These are phyloP conservation scores for Colletotrichum sublineola DNA, from an alignment of 2,329 filamentous ascomycete species.

Conservation along the genomic window DNA sequence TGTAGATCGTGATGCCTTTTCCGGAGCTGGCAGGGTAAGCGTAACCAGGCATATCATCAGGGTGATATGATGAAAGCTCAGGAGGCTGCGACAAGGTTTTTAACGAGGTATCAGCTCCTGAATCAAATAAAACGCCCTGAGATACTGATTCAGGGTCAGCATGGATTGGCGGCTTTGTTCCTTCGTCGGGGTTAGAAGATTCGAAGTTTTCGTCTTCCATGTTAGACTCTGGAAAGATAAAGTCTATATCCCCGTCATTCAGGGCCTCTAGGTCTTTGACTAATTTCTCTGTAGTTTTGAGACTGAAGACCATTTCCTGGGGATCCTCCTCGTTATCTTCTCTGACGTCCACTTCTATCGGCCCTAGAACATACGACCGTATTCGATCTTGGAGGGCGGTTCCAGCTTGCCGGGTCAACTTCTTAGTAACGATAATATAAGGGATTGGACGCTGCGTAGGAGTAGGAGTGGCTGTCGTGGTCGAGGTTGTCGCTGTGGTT, in stretches of 20 bases:
- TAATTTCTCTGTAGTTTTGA: not conserved
- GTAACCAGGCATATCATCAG: not conserved
- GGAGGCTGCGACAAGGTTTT: not conserved
- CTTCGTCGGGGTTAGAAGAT: too few species aligned
- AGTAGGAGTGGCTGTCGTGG: not conserved
- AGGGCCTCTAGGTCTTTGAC: not conserved
- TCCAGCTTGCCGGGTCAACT: not conserved
- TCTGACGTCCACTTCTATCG: not conserved
- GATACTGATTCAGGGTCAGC: not conserved
- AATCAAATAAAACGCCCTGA: not conserved
- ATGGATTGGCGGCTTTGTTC: rapidly evolving
- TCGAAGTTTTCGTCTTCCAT: rapidly evolving
- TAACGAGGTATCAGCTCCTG: not conserved
- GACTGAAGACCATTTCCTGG: not conserved
- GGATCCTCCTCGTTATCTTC: not conserved
- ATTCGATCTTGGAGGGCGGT: not conserved
- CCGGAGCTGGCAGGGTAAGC: not conserved
- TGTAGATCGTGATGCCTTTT: not conserved
- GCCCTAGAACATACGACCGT: not conserved
- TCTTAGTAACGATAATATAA: not conserved
- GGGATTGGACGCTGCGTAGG: not conserved
- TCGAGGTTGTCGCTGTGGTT: not conserved
- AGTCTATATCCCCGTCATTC: not conserved
- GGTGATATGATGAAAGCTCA: not conserved
- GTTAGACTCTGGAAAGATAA: not conserved